These are phyloP conservation scores for Calonectria naviculata DNA, from an alignment of 2,329 filamentous ascomycete genomes.

Conservation along the genomic window DNA sequence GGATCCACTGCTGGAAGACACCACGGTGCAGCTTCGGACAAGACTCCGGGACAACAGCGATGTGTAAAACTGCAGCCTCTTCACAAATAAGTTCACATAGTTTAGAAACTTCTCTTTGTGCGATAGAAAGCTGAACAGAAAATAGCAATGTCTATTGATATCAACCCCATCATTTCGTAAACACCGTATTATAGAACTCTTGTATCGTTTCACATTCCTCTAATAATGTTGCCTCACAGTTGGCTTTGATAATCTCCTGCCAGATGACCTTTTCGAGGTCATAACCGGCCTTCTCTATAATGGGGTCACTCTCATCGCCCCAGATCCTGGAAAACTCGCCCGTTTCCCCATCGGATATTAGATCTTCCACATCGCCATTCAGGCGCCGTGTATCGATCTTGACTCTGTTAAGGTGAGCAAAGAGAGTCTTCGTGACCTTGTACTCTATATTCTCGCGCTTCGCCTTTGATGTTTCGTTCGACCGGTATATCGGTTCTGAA, in stretches of 20 bases:
- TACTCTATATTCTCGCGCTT: background rate
- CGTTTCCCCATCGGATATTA: conserved; percentile 21
- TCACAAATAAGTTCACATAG: background rate
- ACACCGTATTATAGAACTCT: conserved; percentile 33
- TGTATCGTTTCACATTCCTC: conserved; percentile 37
- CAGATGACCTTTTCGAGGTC: conserved; percentile 38
- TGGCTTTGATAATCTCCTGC: conserved; percentile 37
- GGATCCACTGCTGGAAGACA: background rate
- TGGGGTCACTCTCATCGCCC: conserved; percentile 25
- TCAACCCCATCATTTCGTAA: conserved; percentile 9
- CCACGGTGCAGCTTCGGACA: background rate
- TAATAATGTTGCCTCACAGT: conserved; percentile 26
- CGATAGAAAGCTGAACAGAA: background rate
- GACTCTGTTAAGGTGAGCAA: conserved; percentile 38
- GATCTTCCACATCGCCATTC: conserved; percentile 7
- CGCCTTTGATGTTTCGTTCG: background rate
- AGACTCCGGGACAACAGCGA: background rate
- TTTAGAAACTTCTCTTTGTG: background rate
- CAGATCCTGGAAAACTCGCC: conserved; percentile 28
- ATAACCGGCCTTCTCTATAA: conserved; percentile 30
- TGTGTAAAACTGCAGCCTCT: background rate
- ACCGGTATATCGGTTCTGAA: background rate
- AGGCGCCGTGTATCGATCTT: conserved; percentile 34
- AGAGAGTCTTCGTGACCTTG: conserved; percentile 31
- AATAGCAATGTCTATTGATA: background rate